Base-by-base conservation (phyloP, 192 early-diverging fungal species). In the Blastocladiella britannica region DNA sequence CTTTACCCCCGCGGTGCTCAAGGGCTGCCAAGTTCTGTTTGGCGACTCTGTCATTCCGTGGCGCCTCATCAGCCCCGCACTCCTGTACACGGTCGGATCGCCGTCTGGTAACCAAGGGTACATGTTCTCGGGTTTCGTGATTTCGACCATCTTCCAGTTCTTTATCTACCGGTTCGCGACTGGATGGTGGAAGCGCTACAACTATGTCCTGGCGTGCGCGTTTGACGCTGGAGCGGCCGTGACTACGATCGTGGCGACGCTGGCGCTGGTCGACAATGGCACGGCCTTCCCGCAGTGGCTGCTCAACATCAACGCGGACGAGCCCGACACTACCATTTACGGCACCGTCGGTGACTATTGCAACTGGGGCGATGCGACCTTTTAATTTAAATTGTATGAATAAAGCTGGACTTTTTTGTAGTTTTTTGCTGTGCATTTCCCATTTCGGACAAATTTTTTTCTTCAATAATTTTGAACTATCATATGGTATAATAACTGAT, bases 121-220 rank as follows among this genome's bases (percentile, higher is more conserved):
- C 15, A 20, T 47, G 2, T 20, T 47, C 15, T 20, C 37, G 37
- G 2, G 1, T 0, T 69, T 79, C 47, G 37, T 75, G 8, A 53
- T 75, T 23, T 72, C 63, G 20, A 55, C 70, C 24, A 54, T 73
- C 20, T 71, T 71, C 9, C 72, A 73, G 60, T 63, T 51, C 28
- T 69, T 72, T 23, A 28, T 72, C 1, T 62, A 65, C 25, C 60
- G 67, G 4, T 59, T 62, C n/a, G 25, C 65, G 24, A 65, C 61
- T 23, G 51, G 28, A 9, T 78, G 76, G 72, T 81, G 69, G 71
- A 63, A 56, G 29, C 60, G 67, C 28, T 77, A 68, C 53, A 74
- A 74, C 22, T 79, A 70, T 58, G 68, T 79, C 5, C 66, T 78
- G 22, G 69, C 68, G 9, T 67, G 71, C n/a, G 79, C 71, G 9